phyloP scores from a whole-genome alignment of 371 early-diverging fungal species.

The Dinochytrium kinnereticum region DNA sequence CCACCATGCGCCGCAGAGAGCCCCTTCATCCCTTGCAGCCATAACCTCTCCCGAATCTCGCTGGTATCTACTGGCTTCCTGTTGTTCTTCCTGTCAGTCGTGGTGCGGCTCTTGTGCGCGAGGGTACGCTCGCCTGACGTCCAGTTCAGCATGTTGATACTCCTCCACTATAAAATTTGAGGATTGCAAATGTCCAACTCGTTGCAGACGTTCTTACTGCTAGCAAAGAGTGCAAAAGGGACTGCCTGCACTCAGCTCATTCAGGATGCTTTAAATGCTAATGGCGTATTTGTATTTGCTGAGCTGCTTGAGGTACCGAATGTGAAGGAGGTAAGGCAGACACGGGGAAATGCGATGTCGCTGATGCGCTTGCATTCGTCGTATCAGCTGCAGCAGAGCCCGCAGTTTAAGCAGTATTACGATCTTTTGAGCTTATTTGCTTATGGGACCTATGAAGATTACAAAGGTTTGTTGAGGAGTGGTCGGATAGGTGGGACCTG shows the following conservation, averaged over 20 bases:
- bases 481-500: too few relatives aligned
- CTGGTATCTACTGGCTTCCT: not conserved
- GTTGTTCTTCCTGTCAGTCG: not conserved
- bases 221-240: constrained; percentile 80
- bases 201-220: constrained; percentile 61
- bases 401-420: constrained; percentile 66
- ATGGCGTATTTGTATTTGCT: constrained; percentile 80
- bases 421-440: constrained; percentile 72
- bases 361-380: not conserved
- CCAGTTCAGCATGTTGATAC: too few relatives aligned
- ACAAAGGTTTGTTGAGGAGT: constrained; percentile 71
- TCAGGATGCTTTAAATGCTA: constrained; percentile 72
- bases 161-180: too few relatives aligned
- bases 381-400: constrained; percentile 62
- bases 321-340: constrained; percentile 64
- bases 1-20: not conserved
- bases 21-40: not conserved
- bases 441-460: constrained; percentile 80
- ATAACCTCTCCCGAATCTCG: not conserved
- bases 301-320: constrained; percentile 77
- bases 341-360: too few relatives aligned
- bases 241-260: constrained; percentile 75
- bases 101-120: not conserved
- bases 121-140: not conserved
- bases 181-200: not conserved